These are phyloP conservation scores for Endogone sp. DNA, from an alignment of 192 early-diverging fungal genomes.

Conservation along the genomic window DNA sequence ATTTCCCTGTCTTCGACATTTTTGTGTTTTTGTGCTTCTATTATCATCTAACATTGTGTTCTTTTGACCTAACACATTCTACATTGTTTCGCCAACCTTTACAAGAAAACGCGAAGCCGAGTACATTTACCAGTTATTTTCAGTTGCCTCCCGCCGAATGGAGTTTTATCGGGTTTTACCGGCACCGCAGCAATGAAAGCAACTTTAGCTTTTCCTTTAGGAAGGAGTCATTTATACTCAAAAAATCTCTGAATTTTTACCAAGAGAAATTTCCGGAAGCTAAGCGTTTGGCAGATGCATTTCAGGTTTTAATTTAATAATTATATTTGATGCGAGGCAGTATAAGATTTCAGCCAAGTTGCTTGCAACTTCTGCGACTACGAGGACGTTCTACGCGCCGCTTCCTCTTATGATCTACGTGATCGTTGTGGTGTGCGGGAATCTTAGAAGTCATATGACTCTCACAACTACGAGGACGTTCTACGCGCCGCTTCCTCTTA, in stretches of 20 bases:
- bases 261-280: constrained; percentile 12
- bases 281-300: constrained; percentile 14
- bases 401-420: constrained; percentile 20
- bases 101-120: too few relatives aligned
- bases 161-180: constrained; percentile 10
- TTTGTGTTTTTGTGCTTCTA: too few relatives aligned
- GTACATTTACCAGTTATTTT: constrained; percentile 14
- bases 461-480: constrained; percentile 16
- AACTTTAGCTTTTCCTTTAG: constrained; percentile 20
- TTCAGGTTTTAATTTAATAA: constrained; percentile 4
- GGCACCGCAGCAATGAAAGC: constrained; percentile 14
- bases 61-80: too few relatives aligned
- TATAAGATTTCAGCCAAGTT: constrained; percentile 17
- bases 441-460: constrained; percentile 1
- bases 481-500: constrained; percentile 19
- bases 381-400: constrained; percentile 16
- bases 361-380: constrained; percentile 16
- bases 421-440: too few relatives aligned
- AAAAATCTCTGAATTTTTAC: constrained; percentile 7
- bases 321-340: not conserved
- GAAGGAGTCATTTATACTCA: constrained; percentile 13
- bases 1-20: too few relatives aligned
- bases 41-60: too few relatives aligned
- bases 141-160: constrained; percentile 14
- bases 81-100: too few relatives aligned